These are phyloP conservation scores for Geotrichum macrosporum DNA, from an alignment of 1,139 yeast genomes.

Conservation along the genomic window DNA sequence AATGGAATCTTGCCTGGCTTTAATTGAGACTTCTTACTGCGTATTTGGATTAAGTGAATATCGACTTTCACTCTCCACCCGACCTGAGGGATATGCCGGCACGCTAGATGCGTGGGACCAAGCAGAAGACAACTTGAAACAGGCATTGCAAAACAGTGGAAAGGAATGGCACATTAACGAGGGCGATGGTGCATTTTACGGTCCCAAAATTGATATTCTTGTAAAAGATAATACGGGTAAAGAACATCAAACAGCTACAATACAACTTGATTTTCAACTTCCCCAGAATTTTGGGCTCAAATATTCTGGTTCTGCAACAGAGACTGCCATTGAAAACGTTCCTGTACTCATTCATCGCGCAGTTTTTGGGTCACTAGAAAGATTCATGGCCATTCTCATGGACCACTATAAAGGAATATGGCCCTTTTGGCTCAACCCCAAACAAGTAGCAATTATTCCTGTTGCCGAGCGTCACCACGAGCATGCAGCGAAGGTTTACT, in stretches of 20 bases:
- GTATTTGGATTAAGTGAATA: conserved; percentile 70
- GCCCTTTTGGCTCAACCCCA: conserved; percentile 98
- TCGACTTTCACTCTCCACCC: conserved; percentile 74
- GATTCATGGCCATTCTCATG: conserved; percentile 83
- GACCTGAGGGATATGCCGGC: conserved; percentile 86
- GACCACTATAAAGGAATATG: conserved; percentile 93
- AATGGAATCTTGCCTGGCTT: conserved; percentile 65
- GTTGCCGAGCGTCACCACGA: conserved; percentile 56
- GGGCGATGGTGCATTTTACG: conserved; percentile 98
- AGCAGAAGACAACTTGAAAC: conserved; percentile 71
- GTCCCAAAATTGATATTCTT: conserved; percentile 84
- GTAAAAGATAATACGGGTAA: conserved; percentile 79
- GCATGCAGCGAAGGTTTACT: conserved; percentile 51
- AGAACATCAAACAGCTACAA: conserved; percentile 91
- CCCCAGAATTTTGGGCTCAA: conserved; percentile 78
- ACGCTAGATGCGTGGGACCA: conserved; percentile 74
- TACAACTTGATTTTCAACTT: conserved; percentile 75
- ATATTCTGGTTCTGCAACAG: conserved; percentile 42
- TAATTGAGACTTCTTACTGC: conserved; percentile 72
- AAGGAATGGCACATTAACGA: conserved; percentile 69
- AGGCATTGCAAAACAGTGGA: conserved; percentile 60
- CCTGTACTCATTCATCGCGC: conserved; percentile 97
- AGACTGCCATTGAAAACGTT: conserved; percentile 31
- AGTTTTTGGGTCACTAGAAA: conserved; percentile 87
- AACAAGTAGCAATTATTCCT: conserved; percentile 85